Percentiles rank a stretch among this genome's conserved stretches.
Evolutionary conservation across 371 early-diverging fungal genomes (phyloP).

Genomic region (Apophysomyces sp.): DNA sequence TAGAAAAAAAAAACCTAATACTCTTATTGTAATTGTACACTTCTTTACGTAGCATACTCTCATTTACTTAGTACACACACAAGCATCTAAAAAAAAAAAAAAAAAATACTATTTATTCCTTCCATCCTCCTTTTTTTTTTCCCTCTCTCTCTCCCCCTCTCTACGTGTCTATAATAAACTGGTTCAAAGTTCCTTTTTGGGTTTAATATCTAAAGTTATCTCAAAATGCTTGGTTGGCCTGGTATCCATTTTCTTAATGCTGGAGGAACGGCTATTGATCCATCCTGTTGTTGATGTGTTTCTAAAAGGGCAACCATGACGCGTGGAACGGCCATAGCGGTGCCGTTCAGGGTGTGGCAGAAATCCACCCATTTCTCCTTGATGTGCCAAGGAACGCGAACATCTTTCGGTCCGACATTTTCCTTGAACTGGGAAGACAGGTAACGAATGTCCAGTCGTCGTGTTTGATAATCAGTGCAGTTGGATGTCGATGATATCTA

Average conservation of each 20-base stretch:
- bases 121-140: no score
- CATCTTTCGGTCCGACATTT: conserved; percentile 22
- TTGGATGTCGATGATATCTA: conserved; percentile 82
- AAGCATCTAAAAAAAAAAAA: no score
- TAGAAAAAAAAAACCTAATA: no score
- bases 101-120: no score
- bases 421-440: conserved; percentile 28
- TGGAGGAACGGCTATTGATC: conserved; percentile 72
- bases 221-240: conserved; percentile 32
- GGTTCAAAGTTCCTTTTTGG: not conserved
- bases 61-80: no score
- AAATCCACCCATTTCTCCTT: conserved; percentile 54
- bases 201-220: no score
- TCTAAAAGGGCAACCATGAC: conserved; percentile 86
- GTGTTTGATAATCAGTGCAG: conserved; percentile 85
- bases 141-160: no score
- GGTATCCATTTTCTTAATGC: conserved; percentile 75
- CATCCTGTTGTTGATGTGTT: conserved; percentile 74
- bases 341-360: conserved; percentile 93
- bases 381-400: conserved; percentile 32
- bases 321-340: conserved; percentile 91
- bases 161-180: not conserved
- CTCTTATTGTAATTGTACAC: no score
- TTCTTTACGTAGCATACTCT: no score
- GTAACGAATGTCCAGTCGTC: conserved; percentile 72